Conservation (phyloP, 768 basidiomycete genomes). For the Boletus subparvulus region DNA sequence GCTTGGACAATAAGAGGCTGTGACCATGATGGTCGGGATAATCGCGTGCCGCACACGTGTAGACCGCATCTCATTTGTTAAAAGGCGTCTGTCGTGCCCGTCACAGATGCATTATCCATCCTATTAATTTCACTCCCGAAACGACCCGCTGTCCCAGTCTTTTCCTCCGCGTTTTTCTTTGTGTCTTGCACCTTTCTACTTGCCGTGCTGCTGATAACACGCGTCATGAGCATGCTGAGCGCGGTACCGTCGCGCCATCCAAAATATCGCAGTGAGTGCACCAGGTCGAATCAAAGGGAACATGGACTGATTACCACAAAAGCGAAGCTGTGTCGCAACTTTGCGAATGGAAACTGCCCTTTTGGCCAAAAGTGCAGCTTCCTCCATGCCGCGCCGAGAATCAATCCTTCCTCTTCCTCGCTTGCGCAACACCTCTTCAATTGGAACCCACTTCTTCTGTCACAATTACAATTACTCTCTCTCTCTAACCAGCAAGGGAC, state of each 20-base stretch:
- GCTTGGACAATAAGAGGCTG: constrained; percentile 13
- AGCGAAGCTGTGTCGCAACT: constrained; percentile 41
- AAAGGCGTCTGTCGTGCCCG: constrained; percentile 23
- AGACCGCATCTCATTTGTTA: constrained; percentile 31
- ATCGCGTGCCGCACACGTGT: constrained; percentile 36
- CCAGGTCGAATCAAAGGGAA: neutral
- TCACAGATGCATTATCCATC: constrained; percentile 24
- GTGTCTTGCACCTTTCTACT: neutral
- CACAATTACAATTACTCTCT: constrained; percentile 16
- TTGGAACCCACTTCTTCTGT: constrained; percentile 18
- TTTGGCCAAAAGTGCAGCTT: constrained; percentile 41
- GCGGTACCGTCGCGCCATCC: constrained; percentile 16
- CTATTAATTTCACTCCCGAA: constrained; percentile 8
- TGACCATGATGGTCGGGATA: constrained; percentile 21
- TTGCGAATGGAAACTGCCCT: constrained; percentile 35
- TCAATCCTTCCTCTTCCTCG: constrained; percentile 12
- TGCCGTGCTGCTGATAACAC: constrained; percentile 2
- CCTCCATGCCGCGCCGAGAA: constrained; percentile 30
- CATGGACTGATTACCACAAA: constrained; percentile 3
- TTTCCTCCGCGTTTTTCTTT: neutral
- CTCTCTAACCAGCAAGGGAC: constrained; percentile 7
- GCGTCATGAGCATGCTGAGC: constrained; percentile 8
- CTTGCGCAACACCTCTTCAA: constrained; percentile 15
- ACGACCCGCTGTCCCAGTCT: neutral
- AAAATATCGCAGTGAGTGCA: constrained; percentile 34